Conservation (phyloP, 495 filamentous ascomycete genomes). For the Podospora pseudocomata region DNA sequence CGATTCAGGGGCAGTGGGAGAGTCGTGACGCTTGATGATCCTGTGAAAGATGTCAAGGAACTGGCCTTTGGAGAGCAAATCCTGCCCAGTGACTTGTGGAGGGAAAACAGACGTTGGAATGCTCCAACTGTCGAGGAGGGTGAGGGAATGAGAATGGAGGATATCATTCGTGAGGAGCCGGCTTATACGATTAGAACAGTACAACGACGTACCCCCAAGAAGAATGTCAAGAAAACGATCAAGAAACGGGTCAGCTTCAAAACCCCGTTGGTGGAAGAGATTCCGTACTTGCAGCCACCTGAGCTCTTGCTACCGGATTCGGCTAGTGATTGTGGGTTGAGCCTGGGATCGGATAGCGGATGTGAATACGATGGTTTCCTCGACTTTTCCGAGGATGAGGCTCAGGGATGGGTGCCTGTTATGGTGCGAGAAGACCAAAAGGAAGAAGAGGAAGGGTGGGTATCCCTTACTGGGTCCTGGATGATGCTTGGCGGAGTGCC, state of each 20-base stretch:
- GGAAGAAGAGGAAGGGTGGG: constrained; percentile 10
- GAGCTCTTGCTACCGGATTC: background rate
- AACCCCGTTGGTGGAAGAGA: background rate
- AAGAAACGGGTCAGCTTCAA: background rate
- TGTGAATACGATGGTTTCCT: background rate
- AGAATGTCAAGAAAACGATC: background rate
- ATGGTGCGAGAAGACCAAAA: constrained; percentile 15
- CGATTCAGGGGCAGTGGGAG: constrained; percentile 1
- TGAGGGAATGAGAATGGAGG: background rate
- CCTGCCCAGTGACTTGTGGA: background rate
- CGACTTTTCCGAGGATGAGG: constrained; percentile 3
- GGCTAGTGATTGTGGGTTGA: background rate
- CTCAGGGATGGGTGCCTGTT: constrained; percentile 14
- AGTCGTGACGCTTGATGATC: constrained; percentile 3
- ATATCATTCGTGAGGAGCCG: background rate
- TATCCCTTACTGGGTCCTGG: constrained; percentile 16
- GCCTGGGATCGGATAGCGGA: constrained; percentile 2
- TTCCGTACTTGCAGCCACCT: background rate
- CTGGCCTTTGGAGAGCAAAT: background rate
- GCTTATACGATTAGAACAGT: background rate
- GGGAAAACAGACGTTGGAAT: background rate
- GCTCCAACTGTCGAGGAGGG: constrained; percentile 1
- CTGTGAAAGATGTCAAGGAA: background rate
- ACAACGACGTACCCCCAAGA: background rate
- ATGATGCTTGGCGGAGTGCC: constrained; percentile 3